Percentiles rank a stretch among this genome's conserved stretches.
These are phyloP conservation scores for Colletotrichum limetticola DNA, from an alignment of 2,329 filamentous ascomycete genomes.

Conservation along the genomic window DNA sequence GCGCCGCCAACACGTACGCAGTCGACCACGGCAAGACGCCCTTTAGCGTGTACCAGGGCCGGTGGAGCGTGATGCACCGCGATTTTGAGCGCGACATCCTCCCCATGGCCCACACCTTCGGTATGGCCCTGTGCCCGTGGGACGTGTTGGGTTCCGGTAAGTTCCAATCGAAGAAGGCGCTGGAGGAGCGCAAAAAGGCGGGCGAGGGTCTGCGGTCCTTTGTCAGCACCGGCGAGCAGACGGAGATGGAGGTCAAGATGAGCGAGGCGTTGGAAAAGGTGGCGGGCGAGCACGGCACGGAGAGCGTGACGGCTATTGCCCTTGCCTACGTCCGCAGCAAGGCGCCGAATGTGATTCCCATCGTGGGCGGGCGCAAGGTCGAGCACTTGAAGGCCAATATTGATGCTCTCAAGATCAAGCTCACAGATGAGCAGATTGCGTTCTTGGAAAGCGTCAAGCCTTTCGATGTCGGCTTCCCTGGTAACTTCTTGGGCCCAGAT, in stretches of 20 bases:
- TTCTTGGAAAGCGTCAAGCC: conserved; percentile 62
- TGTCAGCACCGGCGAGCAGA: conserved; percentile 44
- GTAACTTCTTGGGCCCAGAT: conserved; percentile 50
- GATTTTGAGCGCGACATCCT: conserved; percentile 55
- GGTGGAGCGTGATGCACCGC: conserved; percentile 47
- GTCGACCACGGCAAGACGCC: conserved; percentile 46
- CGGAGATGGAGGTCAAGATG: conserved; percentile 61
- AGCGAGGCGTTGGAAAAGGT: conserved; percentile 70
- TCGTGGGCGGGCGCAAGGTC: conserved; percentile 63
- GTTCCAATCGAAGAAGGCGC: conserved; percentile 54
- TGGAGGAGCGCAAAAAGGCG: conserved; percentile 43
- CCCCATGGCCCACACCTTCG: conserved; percentile 52
- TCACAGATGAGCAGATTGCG: conserved; percentile 63
- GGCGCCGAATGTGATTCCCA: conserved; percentile 62
- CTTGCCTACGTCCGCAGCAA: conserved; percentile 64
- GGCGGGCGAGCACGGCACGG: conserved; percentile 64
- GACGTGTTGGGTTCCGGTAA: conserved; percentile 66
- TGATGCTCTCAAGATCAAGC: conserved; percentile 59
- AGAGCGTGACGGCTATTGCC: conserved; percentile 67
- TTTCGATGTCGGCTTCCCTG: conserved; percentile 68
- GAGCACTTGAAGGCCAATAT: conserved; percentile 68
- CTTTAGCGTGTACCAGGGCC: conserved; percentile 52
- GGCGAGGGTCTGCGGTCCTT: conserved; percentile 52
- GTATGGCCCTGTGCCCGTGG: conserved; percentile 69
- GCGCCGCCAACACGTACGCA: conserved; percentile 51